Evolutionary conservation across 345 rosid genomes (phyloP).

Genomic region (Lepidium africanum): DNA sequence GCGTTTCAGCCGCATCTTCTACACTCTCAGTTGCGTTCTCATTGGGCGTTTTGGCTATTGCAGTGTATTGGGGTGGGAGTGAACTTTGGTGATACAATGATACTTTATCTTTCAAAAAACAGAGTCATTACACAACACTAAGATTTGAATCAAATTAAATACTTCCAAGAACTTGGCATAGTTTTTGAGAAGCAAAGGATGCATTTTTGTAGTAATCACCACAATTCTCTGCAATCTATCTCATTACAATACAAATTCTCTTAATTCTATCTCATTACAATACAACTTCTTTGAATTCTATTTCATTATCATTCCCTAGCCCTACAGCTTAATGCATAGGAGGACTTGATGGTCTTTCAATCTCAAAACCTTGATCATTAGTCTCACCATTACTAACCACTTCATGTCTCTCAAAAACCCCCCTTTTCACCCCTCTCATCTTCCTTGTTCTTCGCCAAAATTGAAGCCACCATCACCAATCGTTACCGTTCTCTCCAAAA

Average conservation of each 20-base stretch:
- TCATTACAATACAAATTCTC: no score
- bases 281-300: constrained; percentile 1
- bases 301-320: constrained; percentile 39
- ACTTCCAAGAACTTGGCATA: constrained; percentile 80
- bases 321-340: constrained; percentile 64
- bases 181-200: constrained; percentile 60
- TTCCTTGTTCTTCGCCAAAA: constrained; percentile 33
- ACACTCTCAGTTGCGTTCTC: neutral
- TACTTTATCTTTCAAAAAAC: no score
- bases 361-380: constrained; percentile 8
- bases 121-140: neutral
- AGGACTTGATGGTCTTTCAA: constrained; percentile 44
- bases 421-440: constrained; percentile 9
- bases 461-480: constrained; percentile 49
- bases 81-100: no score
- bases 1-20: neutral
- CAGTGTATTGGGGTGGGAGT: neutral
- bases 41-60: constrained; percentile 10
- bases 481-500: constrained; percentile 32
- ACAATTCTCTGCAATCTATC: constrained; percentile 8
- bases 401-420: neutral
- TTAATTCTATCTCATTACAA: no score
- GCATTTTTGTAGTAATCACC: constrained; percentile 45
- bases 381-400: neutral
- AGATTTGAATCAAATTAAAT: neutral